A percentile compares a stretch with the other conserved stretches of the same genome.
These are phyloP conservation scores for Suillus americanus DNA, from an alignment of 768 basidiomycete species.

Conservation along the genomic window DNA sequence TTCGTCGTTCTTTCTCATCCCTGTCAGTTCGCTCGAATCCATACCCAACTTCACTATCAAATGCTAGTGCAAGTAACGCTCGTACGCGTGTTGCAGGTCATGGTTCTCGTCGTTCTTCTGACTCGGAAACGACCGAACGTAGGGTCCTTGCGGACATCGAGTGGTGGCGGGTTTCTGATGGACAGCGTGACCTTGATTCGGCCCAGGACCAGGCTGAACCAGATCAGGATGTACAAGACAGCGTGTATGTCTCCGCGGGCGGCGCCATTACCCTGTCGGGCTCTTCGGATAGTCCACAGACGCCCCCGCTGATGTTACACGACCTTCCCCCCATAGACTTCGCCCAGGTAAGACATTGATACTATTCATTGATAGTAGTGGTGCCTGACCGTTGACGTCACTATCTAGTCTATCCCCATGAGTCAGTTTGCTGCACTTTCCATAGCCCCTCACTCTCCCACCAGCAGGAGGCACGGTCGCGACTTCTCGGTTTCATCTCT, in stretches of 20 bases:
- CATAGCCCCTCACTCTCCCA: slow-evolving; percentile 53
- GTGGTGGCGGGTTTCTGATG: slow-evolving; percentile 81
- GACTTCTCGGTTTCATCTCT: slow-evolving; percentile 53
- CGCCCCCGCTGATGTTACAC: slow-evolving; percentile 29
- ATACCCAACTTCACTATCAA: slow-evolving; percentile 49
- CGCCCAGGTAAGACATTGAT: slow-evolving; percentile 23
- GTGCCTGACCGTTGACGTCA: slow-evolving; percentile 4
- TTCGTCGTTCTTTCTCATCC: slow-evolving; percentile 74
- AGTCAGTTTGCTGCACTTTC: slow-evolving; percentile 55
- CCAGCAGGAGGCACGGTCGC: slow-evolving; percentile 38
- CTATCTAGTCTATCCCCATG: slow-evolving; percentile 33
- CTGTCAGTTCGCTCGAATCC: slow-evolving; percentile 69
- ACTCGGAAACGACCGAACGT: slow-evolving; percentile 61
- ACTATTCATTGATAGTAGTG: background rate
- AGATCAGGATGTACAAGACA: slow-evolving; percentile 10
- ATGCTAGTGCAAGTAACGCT: slow-evolving; percentile 31
- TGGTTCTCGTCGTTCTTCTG: slow-evolving; percentile 58
- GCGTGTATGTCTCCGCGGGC: slow-evolving; percentile 15
- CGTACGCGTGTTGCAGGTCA: slow-evolving; percentile 38
- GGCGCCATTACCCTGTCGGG: slow-evolving; percentile 36
- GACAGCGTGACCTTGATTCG: slow-evolving; percentile 52
- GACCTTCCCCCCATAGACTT: slow-evolving; percentile 21
- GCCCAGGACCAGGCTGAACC: slow-evolving; percentile 26
- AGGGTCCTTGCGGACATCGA: slow-evolving; percentile 84
- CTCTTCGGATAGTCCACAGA: slow-evolving; percentile 36